Base-by-base conservation (phyloP, 192 early-diverging fungal species). In the Coemansia sp. region DNA sequence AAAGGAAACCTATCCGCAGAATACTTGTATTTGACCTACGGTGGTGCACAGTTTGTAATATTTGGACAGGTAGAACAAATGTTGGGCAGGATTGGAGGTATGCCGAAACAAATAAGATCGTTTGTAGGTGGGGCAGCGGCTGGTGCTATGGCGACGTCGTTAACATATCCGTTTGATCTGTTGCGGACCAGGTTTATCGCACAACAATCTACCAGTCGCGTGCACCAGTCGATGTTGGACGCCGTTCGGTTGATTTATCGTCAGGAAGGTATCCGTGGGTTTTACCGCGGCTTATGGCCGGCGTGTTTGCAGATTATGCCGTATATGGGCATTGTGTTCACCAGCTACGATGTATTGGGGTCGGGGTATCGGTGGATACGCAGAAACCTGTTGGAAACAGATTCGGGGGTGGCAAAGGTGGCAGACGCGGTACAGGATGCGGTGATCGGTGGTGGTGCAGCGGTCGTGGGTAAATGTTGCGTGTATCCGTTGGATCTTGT, bases 141-240 rank as follows among this genome's bases (percentile, higher is more conserved):
- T 10, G 96, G 93, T 17, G 84, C 81, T 31, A 66, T 88, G 10
- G 94, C 94, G 12, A 97, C 95, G 3, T 61, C 88, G 0, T 68
- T 73, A 0, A 96, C 96, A 38, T 99, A 96, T 83, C 95, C 96
- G n/a, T 90, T 99, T 61, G 96, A 99, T 85, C 85, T 99, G 5
- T 76, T 99, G 34, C 86, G 96, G 49, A 99, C 96, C 2, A 85
- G 94, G 22, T 99, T 99, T 84, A 92, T 95, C 4, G 85, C 91
- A 12, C 94, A 97, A 66, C 87, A 89, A 32, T 69, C 84, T 36
- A 48, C 69, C 8, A 85, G 83, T 73, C 82, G 84, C 79, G 83
- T 91, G 8, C 94, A 97, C 76, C 80, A 66, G 18, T 81, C 88
- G 17, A 64, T 97, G 2, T 22, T 81, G 0, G 83, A 85, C 7